Base-by-base conservation (phyloP, 352 stramenopile genomes). In the Elongisporangium undulatum region DNA sequence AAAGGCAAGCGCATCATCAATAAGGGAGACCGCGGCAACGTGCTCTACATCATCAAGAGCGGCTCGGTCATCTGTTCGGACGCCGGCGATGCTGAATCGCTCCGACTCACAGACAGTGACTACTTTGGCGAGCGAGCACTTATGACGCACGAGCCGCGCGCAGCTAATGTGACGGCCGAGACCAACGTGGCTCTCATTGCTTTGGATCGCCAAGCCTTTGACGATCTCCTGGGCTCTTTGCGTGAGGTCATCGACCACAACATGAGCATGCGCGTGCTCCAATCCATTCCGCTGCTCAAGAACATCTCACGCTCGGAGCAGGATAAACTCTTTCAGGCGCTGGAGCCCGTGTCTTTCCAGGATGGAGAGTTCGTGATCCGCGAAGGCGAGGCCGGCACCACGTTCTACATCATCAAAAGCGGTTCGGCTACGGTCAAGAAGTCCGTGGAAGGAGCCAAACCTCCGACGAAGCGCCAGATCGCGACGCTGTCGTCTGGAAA, bases 101-200 rank as follows among this genome's bases (percentile, higher is more conserved):
- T 88, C 23, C 68, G 68, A 15, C 58, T 87, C 15, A 69, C 61
- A 19, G 71, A 92, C 38, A 82, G 89, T 21, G 88, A 97, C 56
- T 98, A 95, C 75, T 98, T 98, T 72, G 95, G 95, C 55, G 94
- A 98, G 67, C 82, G 89, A 10, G 90, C 94, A 5, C 71, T 98
- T 9, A 79, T 98, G 58, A 96, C 84, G 3, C 72, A 92, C 53
- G 91, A 97, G 67, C 85, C 90, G 56, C 79, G 89, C 19, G 82
- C 88, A 2, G 90, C 91, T 1, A 98, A 97, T 41, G 89, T 97
- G 59, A 90, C 87, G 7, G 90, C 91, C 0, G 74, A 79, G 50
- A 89, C 74, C 15, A 74, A 86, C 39, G 80, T 88, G 49, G 77
- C 74, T 12, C 63, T 82, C 15, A 87, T 98, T 56, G 87, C 81